These are phyloP conservation scores for Cucumis variabilis DNA, from an alignment of 331 rosid species.

Conservation along the genomic window DNA sequence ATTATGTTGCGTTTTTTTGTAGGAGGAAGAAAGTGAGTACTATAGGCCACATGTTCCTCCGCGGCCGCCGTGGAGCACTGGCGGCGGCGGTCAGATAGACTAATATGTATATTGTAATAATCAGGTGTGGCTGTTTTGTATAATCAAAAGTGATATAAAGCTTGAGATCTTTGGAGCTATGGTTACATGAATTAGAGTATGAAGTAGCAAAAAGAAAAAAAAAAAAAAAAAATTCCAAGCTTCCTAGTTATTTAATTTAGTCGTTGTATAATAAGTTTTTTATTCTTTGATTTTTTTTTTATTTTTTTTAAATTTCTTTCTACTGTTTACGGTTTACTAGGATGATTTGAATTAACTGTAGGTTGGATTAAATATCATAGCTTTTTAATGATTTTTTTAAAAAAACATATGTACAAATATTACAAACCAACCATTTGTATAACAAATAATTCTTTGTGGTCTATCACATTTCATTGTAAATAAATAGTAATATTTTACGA, in stretches of 20 bases:
- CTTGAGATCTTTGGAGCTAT: neutral
- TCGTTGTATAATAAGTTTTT: no score
- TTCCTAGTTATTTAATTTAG: neutral
- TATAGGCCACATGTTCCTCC: neutral
- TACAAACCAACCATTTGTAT: no score
- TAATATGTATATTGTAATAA: neutral
- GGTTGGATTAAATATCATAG: no score
- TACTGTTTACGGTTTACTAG: no score
- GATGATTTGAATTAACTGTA: no score
- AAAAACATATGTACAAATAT: no score
- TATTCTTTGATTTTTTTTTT: no score
- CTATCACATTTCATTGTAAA: no score
- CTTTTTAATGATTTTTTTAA: no score
- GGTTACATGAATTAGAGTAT: neutral
- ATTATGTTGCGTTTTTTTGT: neutral
- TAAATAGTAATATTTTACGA: no score
- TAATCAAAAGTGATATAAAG: neutral
- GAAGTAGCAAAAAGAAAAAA: neutral
- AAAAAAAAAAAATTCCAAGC: neutral
- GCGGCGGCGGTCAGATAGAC: constrained; percentile 15
- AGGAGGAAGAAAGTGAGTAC: constrained; percentile 21
- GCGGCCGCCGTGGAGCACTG: constrained; percentile 19
- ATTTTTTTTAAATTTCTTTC: no score
- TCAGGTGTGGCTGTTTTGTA: neutral
- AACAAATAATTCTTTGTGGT: no score